These are phyloP conservation scores for Lanmaoa rubissima DNA, from an alignment of 768 basidiomycete species.

Conservation along the genomic window DNA sequence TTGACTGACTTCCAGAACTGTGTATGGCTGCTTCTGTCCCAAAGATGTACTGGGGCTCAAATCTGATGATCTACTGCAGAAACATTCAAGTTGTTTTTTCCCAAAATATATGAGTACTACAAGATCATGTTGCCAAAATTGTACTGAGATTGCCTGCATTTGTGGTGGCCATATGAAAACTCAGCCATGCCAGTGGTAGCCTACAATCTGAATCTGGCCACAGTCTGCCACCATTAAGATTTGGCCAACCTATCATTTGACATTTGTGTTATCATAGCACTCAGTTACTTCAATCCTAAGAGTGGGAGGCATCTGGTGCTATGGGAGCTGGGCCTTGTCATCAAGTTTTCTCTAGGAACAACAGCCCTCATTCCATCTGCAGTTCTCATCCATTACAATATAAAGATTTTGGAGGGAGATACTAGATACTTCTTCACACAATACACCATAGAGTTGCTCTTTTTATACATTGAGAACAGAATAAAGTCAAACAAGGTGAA, in stretches of 20 bases:
- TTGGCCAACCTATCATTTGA: conserved; percentile 2
- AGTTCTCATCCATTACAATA: background rate
- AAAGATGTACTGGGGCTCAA: no score
- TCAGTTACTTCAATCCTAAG: background rate
- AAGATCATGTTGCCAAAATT: background rate
- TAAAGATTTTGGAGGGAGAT: background rate
- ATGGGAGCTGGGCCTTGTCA: background rate
- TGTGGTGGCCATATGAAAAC: background rate
- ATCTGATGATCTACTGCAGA: background rate
- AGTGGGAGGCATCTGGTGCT: background rate
- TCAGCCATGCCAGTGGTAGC: background rate
- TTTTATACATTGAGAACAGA: conserved; percentile 6
- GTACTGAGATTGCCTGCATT: accelerated
- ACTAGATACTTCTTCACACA: conserved; percentile 7
- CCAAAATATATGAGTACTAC: background rate
- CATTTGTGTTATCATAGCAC: background rate
- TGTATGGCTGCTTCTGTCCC: no score
- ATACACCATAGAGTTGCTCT: background rate
- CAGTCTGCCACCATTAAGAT: background rate
- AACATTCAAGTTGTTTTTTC: background rate
- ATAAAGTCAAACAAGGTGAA: background rate
- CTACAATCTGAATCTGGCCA: conserved; percentile 1
- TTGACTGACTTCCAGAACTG: no score
- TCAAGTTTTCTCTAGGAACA: background rate
- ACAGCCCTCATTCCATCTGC: background rate